A percentile compares a stretch with the other conserved stretches of the same genome.
Evolutionary conservation across 2,329 filamentous ascomycete species (phyloP).

Genomic region (Fusarium drepaniforme): DNA sequence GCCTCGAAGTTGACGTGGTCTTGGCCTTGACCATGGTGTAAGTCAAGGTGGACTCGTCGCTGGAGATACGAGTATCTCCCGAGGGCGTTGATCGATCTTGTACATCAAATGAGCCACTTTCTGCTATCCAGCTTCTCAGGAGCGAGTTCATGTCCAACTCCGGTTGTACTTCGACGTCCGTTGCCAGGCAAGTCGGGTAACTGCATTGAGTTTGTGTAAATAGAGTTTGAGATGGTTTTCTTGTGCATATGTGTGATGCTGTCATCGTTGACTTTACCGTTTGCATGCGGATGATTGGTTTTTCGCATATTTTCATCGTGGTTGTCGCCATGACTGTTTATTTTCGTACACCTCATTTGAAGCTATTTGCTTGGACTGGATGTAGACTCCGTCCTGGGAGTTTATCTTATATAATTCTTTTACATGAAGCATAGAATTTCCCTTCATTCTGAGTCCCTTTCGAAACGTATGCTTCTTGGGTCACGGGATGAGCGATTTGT

Average conservation of each 20-base stretch:
- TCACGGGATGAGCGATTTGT: background rate
- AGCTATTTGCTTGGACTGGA: background rate
- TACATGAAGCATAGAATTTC: rapidly evolving
- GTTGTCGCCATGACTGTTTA: background rate
- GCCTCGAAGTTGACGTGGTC: background rate
- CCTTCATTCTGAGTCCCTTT: background rate
- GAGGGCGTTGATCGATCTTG: background rate
- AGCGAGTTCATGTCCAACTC: background rate
- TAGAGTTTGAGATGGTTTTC: background rate
- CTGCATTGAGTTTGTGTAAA: background rate
- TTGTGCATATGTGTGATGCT: background rate
- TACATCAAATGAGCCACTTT: background rate
- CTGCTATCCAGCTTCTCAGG: background rate
- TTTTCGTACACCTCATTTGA: background rate
- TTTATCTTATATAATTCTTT: background rate
- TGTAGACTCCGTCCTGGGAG: background rate
- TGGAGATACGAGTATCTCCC: background rate
- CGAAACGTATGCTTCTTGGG: background rate
- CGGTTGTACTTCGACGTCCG: background rate
- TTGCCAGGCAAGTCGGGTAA: background rate
- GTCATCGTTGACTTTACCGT: background rate
- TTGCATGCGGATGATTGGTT: background rate
- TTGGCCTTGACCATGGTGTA: background rate
- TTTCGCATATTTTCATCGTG: background rate
- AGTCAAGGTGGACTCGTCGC: background rate